Evolutionary conservation across 1,284 basidiomycete genomes (phyloP), one percentile per base, ranked within the genome.

Genomic region (Inonotus hispidus): DNA sequence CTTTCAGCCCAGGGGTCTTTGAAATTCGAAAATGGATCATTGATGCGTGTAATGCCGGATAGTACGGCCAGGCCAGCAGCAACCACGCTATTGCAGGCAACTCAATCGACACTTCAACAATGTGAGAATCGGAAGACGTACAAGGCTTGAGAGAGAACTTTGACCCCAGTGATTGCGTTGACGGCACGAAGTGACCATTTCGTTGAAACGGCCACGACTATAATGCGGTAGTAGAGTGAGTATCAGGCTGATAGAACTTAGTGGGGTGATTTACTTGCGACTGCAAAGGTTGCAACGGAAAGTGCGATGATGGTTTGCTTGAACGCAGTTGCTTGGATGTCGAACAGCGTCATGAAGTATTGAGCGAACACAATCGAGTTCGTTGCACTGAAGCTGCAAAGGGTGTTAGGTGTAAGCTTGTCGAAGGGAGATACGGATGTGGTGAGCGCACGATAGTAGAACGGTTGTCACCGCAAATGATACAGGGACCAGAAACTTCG

Each of bases 21-120:
- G 68, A 83, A 83, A 69, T 83, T 82, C 54, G 71, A 75, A 56
- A 70, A 71, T 1, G 81, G 80, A 59, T 82, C 74, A 41, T 72
- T 59, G 38, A 82, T 73, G 27, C 70, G 70, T 29, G 77, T 78
- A 50, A 76, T 68, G 7, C 81, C 81, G 35, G 75, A 72, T 10
- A 84, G 73, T 23, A 80, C 80, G 27, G 78, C 76, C 19, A 79
- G 69, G 11, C 81, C 80, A 21, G 78, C 75, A 53, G 79, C 70
- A 27, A 76, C 74, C 52, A 81, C 56, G 23, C 64, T 64, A 71
- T 74, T 68, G 49, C 23, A 73, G 66, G 14, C 1, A 68, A 70
- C 2, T 68, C n/a, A n/a, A 25, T 54, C 2, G 56, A 19, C 25
- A 19, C 19, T 7, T 11, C 41, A n/a, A 45, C n/a, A 13, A n/a